A percentile compares a stretch with the other conserved stretches of the same genome.
Conservation (phyloP, 164 flowering plant genomes). For the Sedum album region DNA sequence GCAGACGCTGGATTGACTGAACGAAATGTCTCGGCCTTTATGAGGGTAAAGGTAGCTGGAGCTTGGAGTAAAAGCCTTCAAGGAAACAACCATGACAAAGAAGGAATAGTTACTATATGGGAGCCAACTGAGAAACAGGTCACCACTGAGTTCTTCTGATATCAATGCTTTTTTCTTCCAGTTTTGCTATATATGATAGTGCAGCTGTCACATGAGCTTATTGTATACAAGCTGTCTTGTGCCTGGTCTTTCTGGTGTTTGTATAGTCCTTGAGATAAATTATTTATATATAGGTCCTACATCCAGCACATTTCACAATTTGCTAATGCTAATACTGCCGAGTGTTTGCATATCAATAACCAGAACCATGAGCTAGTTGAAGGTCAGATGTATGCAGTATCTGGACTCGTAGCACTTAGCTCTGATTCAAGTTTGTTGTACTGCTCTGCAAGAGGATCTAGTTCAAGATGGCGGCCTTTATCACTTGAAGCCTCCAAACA, state of each 20-base stretch:
- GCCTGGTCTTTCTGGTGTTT: neutral
- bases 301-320: neutral
- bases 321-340: neutral
- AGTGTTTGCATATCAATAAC: neutral
- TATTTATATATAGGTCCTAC: neutral
- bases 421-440: constrained; percentile 48
- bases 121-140: constrained; percentile 90
- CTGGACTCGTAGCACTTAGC: constrained; percentile 54
- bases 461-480: constrained; percentile 52
- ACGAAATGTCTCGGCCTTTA: constrained; percentile 74
- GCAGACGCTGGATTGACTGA: constrained; percentile 53
- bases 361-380: constrained; percentile 68
- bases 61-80: constrained; percentile 27
- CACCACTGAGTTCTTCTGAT: constrained; percentile 6
- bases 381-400: constrained; percentile 63
- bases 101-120: constrained; percentile 76
- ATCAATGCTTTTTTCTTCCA: neutral
- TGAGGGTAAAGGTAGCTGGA: constrained; percentile 79
- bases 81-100: constrained; percentile 22
- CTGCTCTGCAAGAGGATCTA: constrained; percentile 71
- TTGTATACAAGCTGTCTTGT: neutral
- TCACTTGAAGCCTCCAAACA: constrained; percentile 28
- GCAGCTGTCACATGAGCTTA: neutral
- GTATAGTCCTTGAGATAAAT: neutral
- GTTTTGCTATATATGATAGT: neutral